Evolutionary conservation across 2,329 filamentous ascomycete species (phyloP), one percentile per base, ranked within the genome.

Genomic region (Cladobotryum mycophilum): DNA sequence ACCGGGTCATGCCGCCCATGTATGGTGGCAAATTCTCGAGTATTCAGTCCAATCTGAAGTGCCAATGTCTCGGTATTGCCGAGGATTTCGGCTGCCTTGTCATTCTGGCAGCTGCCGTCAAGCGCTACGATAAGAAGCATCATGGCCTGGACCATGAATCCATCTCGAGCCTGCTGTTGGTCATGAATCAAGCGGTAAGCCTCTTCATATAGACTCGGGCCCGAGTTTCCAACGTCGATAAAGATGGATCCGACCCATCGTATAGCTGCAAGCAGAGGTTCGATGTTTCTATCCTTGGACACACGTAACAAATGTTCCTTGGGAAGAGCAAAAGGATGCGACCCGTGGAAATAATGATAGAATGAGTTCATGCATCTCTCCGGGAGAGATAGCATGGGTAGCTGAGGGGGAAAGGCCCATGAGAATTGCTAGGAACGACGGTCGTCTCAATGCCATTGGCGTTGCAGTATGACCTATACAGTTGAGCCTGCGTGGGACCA

Each of bases 61-160:
- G 89, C 88, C 43, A 92, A 67, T 11, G 82, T 76, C 60, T 90
- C 85, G 2, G 84, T 86, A 30, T 84, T 77, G 11, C 73, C 70
- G 17, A 96, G 77, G 15, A 89, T 76, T 43, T 84, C 75, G 11
- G 82, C 76, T 0, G 88, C 85, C 61, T 82, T 81, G 22, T 81
- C 78, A 41, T 86, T 82, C 56, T 90, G 79, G 60, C 85, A 86
- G 56, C 80, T 82, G 5, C 88, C 88, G 63, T 96, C 88, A 7
- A 95, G 74, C 0, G 84, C 84, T 55, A 96, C 84, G 18, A 89
- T 78, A 48, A 89, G 79, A 4, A 96, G 73, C 41, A 95, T 69
- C 63, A 93, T 76, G 3, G 88, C 84, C 69, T 96, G 91, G 0
- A 95, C 82, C 4, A 84, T 71, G 62, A 82, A 88, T 0, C 78